Conservation (phyloP, 768 basidiomycete species). For the Naganishia onofrii region DNA sequence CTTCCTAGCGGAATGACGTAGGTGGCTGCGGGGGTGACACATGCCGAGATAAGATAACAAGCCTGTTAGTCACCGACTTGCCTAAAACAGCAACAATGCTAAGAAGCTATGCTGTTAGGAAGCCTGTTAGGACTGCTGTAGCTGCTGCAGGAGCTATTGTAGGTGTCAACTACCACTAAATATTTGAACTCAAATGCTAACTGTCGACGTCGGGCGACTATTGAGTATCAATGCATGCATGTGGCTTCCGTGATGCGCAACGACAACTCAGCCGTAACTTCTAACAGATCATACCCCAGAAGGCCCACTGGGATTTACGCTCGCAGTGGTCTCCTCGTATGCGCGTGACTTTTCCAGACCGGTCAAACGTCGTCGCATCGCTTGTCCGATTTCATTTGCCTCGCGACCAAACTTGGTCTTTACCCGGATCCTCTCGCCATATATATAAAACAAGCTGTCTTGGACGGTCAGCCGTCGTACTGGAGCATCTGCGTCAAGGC, state of each 20-base stretch:
- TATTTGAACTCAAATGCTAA: no score
- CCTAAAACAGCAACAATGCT: neutral
- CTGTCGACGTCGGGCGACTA: no score
- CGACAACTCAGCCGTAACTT: no score
- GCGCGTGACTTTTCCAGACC: neutral
- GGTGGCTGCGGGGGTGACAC: no score
- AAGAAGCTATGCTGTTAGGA: no score
- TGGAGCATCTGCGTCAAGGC: no score
- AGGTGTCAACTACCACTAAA: no score
- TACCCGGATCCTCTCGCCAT: conserved; percentile 35
- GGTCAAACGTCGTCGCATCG: conserved; percentile 19
- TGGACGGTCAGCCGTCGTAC: neutral
- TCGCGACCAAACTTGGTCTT: conserved; percentile 36
- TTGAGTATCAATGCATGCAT: neutral
- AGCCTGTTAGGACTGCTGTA: no score
- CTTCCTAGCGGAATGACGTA: neutral
- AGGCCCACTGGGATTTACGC: neutral
- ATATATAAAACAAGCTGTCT: conserved; percentile 36
- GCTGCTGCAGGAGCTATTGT: no score
- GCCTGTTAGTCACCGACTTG: neutral
- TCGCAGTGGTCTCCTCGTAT: neutral
- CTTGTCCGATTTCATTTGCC: conserved; percentile 38
- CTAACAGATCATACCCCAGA: neutral
- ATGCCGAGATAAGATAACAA: conserved; percentile 5
- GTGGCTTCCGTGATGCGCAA: no score